phyloP scores from a whole-genome alignment of 306 rosid genomes.

The Ochetophila trinervis region DNA sequence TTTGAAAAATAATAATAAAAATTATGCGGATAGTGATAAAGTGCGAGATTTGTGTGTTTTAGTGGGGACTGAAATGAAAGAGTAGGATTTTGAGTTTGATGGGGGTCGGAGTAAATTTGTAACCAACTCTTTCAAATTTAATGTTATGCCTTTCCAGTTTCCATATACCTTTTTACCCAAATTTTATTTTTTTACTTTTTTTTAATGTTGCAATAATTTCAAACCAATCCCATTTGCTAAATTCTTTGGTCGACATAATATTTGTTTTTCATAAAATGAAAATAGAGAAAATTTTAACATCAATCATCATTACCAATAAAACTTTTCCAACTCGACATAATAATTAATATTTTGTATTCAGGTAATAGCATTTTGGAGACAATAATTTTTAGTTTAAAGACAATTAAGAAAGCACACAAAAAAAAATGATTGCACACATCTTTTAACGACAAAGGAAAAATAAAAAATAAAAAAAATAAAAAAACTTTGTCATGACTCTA shows the following conservation, averaged over 20 bases:
- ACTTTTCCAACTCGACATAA: too few relatives aligned
- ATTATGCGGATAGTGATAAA: not conserved
- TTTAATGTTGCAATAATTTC: conserved; percentile 16
- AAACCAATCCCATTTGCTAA: conserved; percentile 9
- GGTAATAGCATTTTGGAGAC: not conserved
- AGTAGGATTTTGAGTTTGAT: too few relatives aligned
- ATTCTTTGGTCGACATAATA: conserved; percentile 20
- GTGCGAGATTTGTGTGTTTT: not conserved
- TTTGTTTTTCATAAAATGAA: too few relatives aligned
- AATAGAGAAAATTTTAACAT: too few relatives aligned
- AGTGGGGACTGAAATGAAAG: not conserved
- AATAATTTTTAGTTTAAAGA: not conserved
- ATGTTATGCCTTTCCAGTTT: not conserved
- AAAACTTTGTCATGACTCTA: not conserved
- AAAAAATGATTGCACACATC: conserved; percentile 5
- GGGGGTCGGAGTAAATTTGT: too few relatives aligned
- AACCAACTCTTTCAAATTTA: not conserved
- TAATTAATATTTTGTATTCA: not conserved
- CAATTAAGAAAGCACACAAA: not conserved
- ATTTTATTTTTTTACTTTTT: not conserved
- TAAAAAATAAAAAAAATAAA: not conserved
- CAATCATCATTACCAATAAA: too few relatives aligned
- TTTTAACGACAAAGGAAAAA: not conserved
- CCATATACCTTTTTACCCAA: not conserved
- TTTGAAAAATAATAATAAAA: not conserved